phyloP scores from a whole-genome alignment of 805 yeast genomes.

The Wilhelminamyces savonicus region DNA sequence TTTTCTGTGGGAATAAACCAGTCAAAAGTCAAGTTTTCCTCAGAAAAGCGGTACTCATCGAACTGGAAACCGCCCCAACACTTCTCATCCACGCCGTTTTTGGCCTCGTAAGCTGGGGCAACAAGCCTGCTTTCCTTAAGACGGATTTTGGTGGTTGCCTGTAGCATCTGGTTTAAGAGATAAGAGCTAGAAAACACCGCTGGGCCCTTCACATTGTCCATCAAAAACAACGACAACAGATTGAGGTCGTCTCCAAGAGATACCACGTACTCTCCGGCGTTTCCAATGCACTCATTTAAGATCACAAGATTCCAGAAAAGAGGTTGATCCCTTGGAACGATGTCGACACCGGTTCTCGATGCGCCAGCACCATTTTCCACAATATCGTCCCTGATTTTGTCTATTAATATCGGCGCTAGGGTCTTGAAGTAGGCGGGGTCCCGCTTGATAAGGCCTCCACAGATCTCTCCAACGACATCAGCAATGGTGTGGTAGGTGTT shows the following conservation, averaged over 20 bases:
- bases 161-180: constrained; percentile 60
- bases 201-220: constrained; percentile 55
- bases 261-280: constrained; percentile 51
- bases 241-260: constrained; percentile 38
- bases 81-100: constrained; percentile 37
- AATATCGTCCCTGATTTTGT: constrained; percentile 58
- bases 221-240: constrained; percentile 38
- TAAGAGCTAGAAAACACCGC: constrained; percentile 54
- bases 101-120: constrained; percentile 36
- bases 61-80: constrained; percentile 78
- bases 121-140: constrained; percentile 50
- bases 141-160: constrained; percentile 56
- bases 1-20: constrained; percentile 69
- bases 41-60: constrained; percentile 41
- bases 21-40: constrained; percentile 45
- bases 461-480: constrained; percentile 62
- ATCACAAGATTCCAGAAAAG: constrained; percentile 66
- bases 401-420: constrained; percentile 39
- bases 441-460: constrained; percentile 66
- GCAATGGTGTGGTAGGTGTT: constrained; percentile 56
- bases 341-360: constrained; percentile 57
- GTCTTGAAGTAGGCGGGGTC: constrained; percentile 44
- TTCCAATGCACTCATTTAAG: constrained; percentile 63
- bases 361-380: constrained; percentile 77
- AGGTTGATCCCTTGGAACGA: constrained; percentile 72